These are phyloP conservation scores for Tephrocybe sp. DNA, from an alignment of 768 basidiomycete species.

Conservation along the genomic window DNA sequence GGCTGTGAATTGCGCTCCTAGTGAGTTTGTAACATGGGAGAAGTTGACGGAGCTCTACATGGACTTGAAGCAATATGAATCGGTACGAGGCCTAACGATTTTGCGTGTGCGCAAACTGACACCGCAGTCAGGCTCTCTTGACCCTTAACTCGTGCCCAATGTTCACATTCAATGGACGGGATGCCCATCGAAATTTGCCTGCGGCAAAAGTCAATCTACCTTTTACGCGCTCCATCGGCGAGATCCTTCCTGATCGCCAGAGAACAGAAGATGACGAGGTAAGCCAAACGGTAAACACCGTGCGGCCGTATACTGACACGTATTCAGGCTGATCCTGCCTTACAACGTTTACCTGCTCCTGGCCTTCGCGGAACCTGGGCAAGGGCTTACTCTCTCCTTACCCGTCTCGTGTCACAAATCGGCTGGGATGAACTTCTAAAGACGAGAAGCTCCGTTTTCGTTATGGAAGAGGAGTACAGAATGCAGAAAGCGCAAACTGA, in stretches of 20 bases:
- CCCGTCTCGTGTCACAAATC: constrained; percentile 88
- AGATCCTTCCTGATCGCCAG: constrained; percentile 84
- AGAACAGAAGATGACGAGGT: constrained; percentile 87
- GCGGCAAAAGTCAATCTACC: constrained; percentile 85
- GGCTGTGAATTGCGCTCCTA: constrained; percentile 97
- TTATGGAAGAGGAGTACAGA: constrained; percentile 99
- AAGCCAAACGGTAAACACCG: constrained; percentile 5
- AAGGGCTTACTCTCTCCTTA: constrained; percentile 87
- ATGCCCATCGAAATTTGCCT: constrained; percentile 82
- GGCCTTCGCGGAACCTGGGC: constrained; percentile 96
- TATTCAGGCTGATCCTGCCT: constrained; percentile 81
- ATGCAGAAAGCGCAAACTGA: constrained; percentile 90
- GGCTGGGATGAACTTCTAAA: constrained; percentile 99
- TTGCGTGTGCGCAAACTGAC: not conserved
- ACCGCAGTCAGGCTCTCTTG: constrained; percentile 60
- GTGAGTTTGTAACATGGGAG: constrained; percentile 99
- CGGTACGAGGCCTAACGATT: constrained; percentile 37
- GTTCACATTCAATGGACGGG: constrained; percentile 99
- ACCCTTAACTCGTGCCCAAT: constrained; percentile 99
- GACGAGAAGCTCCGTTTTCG: constrained; percentile 92
- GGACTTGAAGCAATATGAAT: constrained; percentile 84
- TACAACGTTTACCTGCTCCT: constrained; percentile 93
- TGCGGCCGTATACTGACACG: not conserved
- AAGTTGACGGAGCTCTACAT: constrained; percentile 96
- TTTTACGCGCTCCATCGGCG: constrained; percentile 79